Evolutionary conservation across 208 protist genomes (phyloP), one percentile per base, ranked within the genome.

Genomic region (Wallacemonas collosoma): DNA sequence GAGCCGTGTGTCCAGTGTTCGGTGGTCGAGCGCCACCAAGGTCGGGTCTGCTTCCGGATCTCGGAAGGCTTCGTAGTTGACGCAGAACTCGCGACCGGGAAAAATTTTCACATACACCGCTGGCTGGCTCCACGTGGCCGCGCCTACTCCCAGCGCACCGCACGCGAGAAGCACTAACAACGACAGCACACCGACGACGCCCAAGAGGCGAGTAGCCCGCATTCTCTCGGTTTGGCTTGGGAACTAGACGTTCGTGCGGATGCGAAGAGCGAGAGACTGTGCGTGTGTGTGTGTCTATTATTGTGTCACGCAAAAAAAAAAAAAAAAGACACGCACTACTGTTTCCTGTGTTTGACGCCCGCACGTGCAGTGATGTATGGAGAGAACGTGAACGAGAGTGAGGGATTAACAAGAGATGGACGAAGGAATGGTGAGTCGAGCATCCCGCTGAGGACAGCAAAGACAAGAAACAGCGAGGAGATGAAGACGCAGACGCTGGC

Each of bases 31-130:
- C 38, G 71, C 79, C 26, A 94, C 87, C 36, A 72, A 80, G 1
- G 86, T 77, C 3, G 89, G 79, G 41, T 88, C 82, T 12, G 76
- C 82, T 67, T 90, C 84, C 17, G 82, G 80, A 76, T 92, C 82
- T 15, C 83, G 80, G 43, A 78, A 81, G 50, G 79, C 89, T 60
- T 92, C 77, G 77, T 94, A 88, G 64, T 75, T 77, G 0, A 88
- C 40, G 63, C 89, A 94, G 9, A 92, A 57, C 75, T 92, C 85
- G 39, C 81, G 77, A 7, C 84, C 83, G 1, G 89, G 89, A 17
- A 88, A 71, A 6, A 94, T 80, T 70, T 91, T 90, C 36, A 89
- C 75, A 57, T 90, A 94, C 4, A 91, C 83, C 2, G 54, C 68
- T 9, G 39, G 45, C 39, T 71, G 6, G 39, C 40, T 68, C 44